phyloP scores from a whole-genome alignment of 306 rosid genomes.

The Gynostemma pentaphyllum region DNA sequence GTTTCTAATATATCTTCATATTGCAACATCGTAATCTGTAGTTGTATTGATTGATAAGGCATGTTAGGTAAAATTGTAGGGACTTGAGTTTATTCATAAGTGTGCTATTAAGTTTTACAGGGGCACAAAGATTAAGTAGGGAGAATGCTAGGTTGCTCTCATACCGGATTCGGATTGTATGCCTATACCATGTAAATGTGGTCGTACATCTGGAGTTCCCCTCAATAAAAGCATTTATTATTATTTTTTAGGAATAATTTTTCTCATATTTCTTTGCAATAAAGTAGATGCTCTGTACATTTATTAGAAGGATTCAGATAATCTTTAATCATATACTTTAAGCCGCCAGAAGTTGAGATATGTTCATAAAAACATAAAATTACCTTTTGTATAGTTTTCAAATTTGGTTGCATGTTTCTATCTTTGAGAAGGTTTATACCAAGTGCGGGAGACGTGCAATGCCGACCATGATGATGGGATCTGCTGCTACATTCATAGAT shows the following conservation, averaged over 20 bases:
- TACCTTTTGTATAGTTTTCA: not conserved
- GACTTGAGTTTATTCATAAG: not conserved
- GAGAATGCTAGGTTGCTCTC: no score
- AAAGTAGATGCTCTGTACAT: not conserved
- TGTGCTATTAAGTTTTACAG: not conserved
- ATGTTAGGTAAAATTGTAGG: not conserved
- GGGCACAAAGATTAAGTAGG: not conserved
- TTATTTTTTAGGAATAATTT: not conserved
- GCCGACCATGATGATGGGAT: constrained; percentile 89
- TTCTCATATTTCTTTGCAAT: not conserved
- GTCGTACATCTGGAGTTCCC: not conserved
- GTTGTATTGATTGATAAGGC: not conserved
- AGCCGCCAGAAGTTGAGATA: not conserved
- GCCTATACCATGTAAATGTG: not conserved
- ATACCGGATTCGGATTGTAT: not conserved
- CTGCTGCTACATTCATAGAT: constrained; percentile 81
- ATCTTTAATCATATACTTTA: not conserved
- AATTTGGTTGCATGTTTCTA: not conserved
- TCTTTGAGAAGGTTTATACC: constrained; percentile 36
- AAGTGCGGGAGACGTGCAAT: constrained; percentile 82
- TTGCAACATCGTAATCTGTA: not conserved
- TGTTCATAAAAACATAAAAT: not conserved
- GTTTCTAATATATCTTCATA: not conserved
- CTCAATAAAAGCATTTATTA: not conserved
- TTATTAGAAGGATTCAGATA: not conserved